Conservation (phyloP, 2,329 filamentous ascomycete species). For the Curvularia sp. region DNA sequence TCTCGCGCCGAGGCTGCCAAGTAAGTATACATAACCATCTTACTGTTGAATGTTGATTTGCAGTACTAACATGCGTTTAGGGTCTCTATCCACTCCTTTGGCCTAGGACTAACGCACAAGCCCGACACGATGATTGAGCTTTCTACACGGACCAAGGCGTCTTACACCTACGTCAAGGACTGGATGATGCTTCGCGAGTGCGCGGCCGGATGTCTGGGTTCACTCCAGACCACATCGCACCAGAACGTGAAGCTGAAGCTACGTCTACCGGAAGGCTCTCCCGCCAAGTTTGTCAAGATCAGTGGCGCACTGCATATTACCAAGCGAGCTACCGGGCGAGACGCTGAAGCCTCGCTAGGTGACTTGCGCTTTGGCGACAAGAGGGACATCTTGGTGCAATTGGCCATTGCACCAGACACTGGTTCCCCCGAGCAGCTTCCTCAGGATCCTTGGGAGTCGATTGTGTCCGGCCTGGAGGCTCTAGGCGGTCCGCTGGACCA, state of each 20-base stretch:
- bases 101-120: conserved; percentile 94
- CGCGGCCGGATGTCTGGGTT: conserved; percentile 88
- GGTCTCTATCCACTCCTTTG: conserved; percentile 95
- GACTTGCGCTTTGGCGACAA: conserved; percentile 97
- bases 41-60: no score
- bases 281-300: conserved; percentile 98
- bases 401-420: conserved; percentile 89
- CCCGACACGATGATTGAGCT: conserved; percentile 99
- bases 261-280: conserved; percentile 91
- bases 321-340: conserved; percentile 91
- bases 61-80: conserved; percentile 52
- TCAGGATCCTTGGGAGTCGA: conserved; percentile 95
- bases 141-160: conserved; percentile 92
- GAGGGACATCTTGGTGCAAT: conserved; percentile 72
- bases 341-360: conserved; percentile 90
- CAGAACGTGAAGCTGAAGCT: conserved; percentile 97
- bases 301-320: conserved; percentile 95
- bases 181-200: conserved; percentile 99
- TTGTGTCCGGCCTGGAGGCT: conserved; percentile 93
- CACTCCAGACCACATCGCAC: conserved; percentile 93
- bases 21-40: conserved; percentile 58
- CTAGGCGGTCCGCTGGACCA: conserved; percentile 85
- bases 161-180: conserved; percentile 98
- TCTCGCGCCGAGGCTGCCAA: conserved; percentile 96
- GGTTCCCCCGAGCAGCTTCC: conserved; percentile 82